Conservation (phyloP, 352 stramenopile genomes). For the Peronosclerospora sorghi region DNA sequence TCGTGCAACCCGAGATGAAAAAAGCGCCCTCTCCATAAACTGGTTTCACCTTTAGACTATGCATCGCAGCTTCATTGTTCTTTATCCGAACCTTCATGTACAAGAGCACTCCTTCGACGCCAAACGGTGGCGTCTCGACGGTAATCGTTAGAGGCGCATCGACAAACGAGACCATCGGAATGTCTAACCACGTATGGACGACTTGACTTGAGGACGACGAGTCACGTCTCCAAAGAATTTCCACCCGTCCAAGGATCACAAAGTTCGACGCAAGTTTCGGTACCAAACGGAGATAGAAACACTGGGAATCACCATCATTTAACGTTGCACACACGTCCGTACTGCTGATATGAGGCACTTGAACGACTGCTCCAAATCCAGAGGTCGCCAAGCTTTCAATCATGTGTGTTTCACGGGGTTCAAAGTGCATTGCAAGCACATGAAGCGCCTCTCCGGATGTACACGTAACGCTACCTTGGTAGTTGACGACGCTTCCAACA, state of each 20-base stretch:
- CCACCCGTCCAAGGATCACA: conserved; percentile 41
- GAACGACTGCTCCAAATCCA: conserved; percentile 26
- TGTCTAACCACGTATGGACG: conserved; percentile 51
- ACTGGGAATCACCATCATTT: conserved; percentile 44
- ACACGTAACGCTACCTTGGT: conserved; percentile 45
- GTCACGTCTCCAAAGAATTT: conserved; percentile 49
- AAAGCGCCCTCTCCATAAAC: conserved; percentile 64
- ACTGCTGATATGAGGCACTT: conserved; percentile 1
- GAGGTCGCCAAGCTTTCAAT: conserved; percentile 23
- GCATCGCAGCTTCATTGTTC: conserved; percentile 67
- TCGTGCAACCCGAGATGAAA: conserved; percentile 67
- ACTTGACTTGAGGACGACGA: conserved; percentile 43
- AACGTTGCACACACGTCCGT: conserved; percentile 26
- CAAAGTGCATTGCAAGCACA: conserved; percentile 46
- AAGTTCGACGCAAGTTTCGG: conserved; percentile 32
- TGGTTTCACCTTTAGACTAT: conserved; percentile 60
- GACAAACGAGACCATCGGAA: conserved; percentile 61
- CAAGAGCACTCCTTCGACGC: conserved; percentile 49
- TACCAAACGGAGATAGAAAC: conserved; percentile 48
- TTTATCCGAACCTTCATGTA: conserved; percentile 42
- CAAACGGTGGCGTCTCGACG: conserved; percentile 58
- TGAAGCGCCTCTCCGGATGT: conserved; percentile 37
- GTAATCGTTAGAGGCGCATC: conserved; percentile 51
- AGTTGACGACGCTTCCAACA: conserved; percentile 52
- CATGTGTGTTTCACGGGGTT: conserved; percentile 25